A percentile compares a stretch with the other conserved stretches of the same genome.
phyloP scores from a whole-genome alignment of 441 rosid species.

The Codiaeum variegatum region DNA sequence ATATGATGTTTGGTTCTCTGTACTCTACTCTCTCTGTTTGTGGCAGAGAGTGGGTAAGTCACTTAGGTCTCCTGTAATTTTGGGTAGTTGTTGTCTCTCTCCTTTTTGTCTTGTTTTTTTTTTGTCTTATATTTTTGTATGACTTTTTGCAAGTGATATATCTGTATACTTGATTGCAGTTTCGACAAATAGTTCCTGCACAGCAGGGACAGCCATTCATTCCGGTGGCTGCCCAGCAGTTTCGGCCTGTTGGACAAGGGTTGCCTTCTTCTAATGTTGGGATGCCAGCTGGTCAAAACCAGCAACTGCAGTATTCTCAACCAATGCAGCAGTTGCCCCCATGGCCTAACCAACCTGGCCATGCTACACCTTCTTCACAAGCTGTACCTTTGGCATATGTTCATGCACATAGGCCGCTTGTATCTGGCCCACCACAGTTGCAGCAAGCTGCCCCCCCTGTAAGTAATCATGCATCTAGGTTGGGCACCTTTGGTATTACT shows the following conservation, averaged over 20 bases:
- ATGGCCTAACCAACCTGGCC: conserved; percentile 73
- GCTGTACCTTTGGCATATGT: conserved; percentile 50
- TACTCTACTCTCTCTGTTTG: neutral
- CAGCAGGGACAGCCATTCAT: conserved; percentile 68
- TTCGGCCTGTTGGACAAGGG: conserved; percentile 65
- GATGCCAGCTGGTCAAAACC: conserved; percentile 52
- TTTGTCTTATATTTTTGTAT: neutral
- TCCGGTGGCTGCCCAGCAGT: conserved; percentile 62
- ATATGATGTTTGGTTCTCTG: too few species aligned
- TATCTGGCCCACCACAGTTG: conserved; percentile 48
- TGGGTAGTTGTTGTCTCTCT: neutral
- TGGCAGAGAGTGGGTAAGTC: conserved; percentile 19
- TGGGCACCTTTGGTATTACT: conserved; percentile 53
- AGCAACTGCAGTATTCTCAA: conserved; percentile 62
- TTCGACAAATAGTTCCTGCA: conserved; percentile 58
- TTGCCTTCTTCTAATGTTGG: conserved; percentile 47
- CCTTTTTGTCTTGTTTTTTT: conserved; percentile 1
- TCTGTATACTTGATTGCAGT: conserved; percentile 38
- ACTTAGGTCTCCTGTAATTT: conserved; percentile 28
- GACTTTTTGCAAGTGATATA: neutral
- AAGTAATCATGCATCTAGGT: conserved; percentile 36
- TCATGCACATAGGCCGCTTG: conserved; percentile 57
- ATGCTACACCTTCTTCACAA: conserved; percentile 53
- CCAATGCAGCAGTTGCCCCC: conserved; percentile 65
- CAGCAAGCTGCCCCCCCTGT: conserved; percentile 43